phyloP scores from a whole-genome alignment of 257 asterid genomes.

The Cordia subcordata region DNA sequence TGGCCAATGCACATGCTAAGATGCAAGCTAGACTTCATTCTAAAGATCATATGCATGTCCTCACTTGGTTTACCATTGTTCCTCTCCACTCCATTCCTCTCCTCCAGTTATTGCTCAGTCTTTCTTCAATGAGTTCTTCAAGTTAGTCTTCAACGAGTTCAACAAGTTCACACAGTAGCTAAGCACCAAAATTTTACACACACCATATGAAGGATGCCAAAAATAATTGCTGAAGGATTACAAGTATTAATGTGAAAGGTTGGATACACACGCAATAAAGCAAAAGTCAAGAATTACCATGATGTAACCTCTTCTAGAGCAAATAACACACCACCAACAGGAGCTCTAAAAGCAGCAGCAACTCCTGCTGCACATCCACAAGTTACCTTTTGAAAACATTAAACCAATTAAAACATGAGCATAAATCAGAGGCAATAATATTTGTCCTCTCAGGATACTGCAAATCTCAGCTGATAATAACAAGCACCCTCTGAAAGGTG shows the following conservation, averaged over 20 bases:
- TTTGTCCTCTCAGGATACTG: background rate
- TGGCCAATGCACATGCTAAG: no score
- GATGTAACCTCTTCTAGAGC: conserved; percentile 99
- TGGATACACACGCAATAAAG: no score
- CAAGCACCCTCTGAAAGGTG: no score
- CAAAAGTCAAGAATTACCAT: conserved; percentile 45
- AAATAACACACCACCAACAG: conserved; percentile 98
- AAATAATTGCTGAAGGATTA: no score
- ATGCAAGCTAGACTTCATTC: no score
- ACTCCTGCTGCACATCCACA: conserved; percentile 99
- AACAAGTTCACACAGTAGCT: no score
- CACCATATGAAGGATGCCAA: no score
- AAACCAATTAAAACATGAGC: conserved; percentile 41
- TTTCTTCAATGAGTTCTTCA: background rate
- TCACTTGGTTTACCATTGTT: no score
- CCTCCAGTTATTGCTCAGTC: background rate
- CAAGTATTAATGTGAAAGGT: no score
- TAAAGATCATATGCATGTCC: no score
- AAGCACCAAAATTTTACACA: no score
- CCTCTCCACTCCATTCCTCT: background rate
- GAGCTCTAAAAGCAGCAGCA: conserved; percentile 99
- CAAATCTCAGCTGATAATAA: no score
- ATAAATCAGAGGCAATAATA: conserved; percentile 24
- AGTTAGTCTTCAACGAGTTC: background rate
- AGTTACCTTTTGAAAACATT: conserved; percentile 80